phyloP scores from a whole-genome alignment of 352 stramenopile species.

The Globisporangium nagaii region DNA sequence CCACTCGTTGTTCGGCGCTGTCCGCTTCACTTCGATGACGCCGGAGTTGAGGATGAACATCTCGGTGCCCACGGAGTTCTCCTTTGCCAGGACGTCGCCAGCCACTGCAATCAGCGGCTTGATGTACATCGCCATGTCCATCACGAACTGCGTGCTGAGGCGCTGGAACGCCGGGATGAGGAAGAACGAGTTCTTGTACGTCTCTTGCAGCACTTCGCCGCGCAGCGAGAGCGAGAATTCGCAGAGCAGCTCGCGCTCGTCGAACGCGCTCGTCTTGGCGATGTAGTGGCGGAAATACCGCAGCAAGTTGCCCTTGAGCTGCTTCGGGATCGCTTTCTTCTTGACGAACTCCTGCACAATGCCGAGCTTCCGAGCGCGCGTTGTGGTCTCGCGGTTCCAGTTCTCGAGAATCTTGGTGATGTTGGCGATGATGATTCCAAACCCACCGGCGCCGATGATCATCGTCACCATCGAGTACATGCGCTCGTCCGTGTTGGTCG shows the following conservation, averaged over 20 bases:
- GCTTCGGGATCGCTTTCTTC: conserved; percentile 52
- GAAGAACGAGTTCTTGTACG: conserved; percentile 73
- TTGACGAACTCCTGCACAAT: conserved; percentile 62
- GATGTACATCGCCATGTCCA: conserved; percentile 86
- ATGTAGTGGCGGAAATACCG: conserved; percentile 83
- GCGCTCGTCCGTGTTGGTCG: conserved; percentile 62
- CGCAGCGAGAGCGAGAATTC: conserved; percentile 75
- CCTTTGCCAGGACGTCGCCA: conserved; percentile 55
- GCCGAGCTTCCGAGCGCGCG: conserved; percentile 45
- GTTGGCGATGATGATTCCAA: conserved; percentile 79
- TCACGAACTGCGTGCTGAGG: conserved; percentile 71
- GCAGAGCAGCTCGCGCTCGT: conserved; percentile 67
- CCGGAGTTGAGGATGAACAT: conserved; percentile 83
- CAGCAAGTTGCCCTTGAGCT: conserved; percentile 42
- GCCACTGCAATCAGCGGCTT: conserved; percentile 71
- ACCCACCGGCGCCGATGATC: conserved; percentile 69
- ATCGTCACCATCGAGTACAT: conserved; percentile 67
- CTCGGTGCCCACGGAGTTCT: conserved; percentile 63
- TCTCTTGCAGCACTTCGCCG: conserved; percentile 69
- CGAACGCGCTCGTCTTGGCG: conserved; percentile 65
- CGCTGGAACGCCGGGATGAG: conserved; percentile 62
- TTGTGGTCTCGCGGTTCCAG: conserved; percentile 61
- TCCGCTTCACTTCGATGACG: conserved; percentile 65
- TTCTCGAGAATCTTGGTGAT: conserved; percentile 82
- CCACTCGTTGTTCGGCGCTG: conserved; percentile 43